A percentile compares a stretch with the other conserved stretches of the same genome.
Evolutionary conservation across 768 basidiomycete species (phyloP).

Genomic region (Pholiota conissans): DNA sequence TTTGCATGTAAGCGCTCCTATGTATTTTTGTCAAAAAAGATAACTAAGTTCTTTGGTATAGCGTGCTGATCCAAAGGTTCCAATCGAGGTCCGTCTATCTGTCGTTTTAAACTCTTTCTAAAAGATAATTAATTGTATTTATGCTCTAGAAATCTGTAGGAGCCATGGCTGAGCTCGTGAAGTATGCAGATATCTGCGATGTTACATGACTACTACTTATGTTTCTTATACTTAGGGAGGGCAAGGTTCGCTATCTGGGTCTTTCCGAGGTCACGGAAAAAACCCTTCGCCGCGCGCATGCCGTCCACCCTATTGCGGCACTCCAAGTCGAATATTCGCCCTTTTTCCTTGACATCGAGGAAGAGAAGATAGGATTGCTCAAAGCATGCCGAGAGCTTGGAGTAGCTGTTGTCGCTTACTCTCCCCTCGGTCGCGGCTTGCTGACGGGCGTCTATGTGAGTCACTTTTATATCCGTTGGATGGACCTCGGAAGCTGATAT

Average conservation of each 20-base stretch:
- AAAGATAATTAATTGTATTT: neutral
- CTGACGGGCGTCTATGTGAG: constrained; percentile 37
- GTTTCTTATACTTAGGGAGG: constrained; percentile 23
- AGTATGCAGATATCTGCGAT: constrained; percentile 29
- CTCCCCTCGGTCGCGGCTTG: constrained; percentile 51
- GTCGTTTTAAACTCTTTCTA: neutral
- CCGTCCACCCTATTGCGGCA: constrained; percentile 49
- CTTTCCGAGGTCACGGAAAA: constrained; percentile 49
- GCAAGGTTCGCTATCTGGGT: constrained; percentile 49
- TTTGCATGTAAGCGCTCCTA: constrained; percentile 39
- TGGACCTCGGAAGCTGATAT: no score
- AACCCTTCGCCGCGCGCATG: constrained; percentile 51
- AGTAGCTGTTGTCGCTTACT: constrained; percentile 48
- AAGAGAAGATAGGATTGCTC: constrained; percentile 38
- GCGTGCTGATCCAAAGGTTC: constrained; percentile 38
- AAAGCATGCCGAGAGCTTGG: constrained; percentile 47
- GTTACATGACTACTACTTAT: neutral
- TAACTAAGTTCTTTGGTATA: neutral
- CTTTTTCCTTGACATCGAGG: constrained; percentile 49
- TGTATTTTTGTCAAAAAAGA: no score
- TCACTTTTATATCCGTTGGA: no score
- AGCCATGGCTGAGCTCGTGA: constrained; percentile 51
- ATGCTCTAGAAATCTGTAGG: constrained; percentile 37
- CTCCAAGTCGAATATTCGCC: constrained; percentile 55
- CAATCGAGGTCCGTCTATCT: constrained; percentile 41